Evolutionary conservation across 495 filamentous ascomycete species (phyloP).

Genomic region (Cladorrhinum samala): DNA sequence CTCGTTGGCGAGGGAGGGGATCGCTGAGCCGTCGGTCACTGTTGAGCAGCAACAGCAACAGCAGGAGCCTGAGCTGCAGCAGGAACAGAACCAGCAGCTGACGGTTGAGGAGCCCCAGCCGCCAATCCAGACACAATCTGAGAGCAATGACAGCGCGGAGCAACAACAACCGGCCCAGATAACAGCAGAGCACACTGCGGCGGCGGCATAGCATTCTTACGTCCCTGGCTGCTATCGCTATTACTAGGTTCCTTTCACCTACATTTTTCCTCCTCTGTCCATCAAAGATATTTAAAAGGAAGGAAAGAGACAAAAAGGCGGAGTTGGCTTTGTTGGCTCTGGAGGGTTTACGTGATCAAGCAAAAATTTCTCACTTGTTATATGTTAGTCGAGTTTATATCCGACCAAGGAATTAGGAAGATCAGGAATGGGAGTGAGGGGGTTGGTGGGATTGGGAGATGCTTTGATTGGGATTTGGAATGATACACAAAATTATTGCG

Average conservation of each 20-base stretch:
- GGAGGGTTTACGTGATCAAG: no score
- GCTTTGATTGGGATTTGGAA: no score
- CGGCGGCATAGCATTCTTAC: neutral
- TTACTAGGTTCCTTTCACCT: neutral
- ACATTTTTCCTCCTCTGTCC: neutral
- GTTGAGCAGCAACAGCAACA: constrained; percentile 1
- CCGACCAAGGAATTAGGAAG: no score
- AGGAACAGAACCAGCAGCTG: neutral
- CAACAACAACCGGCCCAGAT: neutral
- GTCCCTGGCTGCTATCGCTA: neutral
- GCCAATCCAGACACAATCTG: neutral
- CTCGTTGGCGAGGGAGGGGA: neutral
- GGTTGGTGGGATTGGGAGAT: no score
- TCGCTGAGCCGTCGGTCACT: neutral
- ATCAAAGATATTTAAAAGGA: no score
- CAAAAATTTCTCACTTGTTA: no score
- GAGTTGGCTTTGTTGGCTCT: no score
- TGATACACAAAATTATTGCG: no score
- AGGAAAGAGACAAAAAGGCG: no score
- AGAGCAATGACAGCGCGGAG: neutral
- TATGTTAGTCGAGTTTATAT: no score
- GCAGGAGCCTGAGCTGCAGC: neutral
- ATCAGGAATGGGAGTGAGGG: no score
- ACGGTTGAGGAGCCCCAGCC: neutral
- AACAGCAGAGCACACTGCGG: neutral